Conservation (phyloP, 345 rosid species). For the Linum usitatissimum region DNA sequence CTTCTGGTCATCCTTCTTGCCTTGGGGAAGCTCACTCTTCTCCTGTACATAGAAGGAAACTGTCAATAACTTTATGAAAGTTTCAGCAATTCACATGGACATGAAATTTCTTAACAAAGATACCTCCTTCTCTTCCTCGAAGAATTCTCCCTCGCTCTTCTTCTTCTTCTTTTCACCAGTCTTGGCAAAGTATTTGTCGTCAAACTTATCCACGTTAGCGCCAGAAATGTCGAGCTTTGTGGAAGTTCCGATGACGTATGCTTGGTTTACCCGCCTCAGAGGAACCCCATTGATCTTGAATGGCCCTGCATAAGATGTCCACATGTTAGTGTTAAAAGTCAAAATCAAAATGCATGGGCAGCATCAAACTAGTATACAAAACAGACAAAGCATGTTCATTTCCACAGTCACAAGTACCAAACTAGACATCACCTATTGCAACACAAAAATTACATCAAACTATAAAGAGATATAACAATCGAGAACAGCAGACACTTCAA, state of each 20-base stretch:
- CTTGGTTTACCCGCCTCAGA: slow-evolving; percentile 53
- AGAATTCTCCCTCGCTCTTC: neutral
- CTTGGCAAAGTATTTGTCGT: slow-evolving; percentile 67
- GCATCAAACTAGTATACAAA: too few relatives aligned
- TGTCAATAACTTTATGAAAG: neutral
- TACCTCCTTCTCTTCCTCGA: slow-evolving; percentile 5
- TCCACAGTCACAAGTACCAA: too few relatives aligned
- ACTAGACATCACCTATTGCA: too few relatives aligned
- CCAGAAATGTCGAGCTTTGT: slow-evolving; percentile 64
- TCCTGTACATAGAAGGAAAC: slow-evolving; percentile 27
- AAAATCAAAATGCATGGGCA: too few relatives aligned
- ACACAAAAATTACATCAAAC: too few relatives aligned
- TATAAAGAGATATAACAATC: too few relatives aligned
- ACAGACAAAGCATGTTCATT: too few relatives aligned
- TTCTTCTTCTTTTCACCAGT: slow-evolving; percentile 14
- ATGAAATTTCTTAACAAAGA: too few relatives aligned
- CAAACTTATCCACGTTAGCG: slow-evolving; percentile 49
- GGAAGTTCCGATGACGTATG: slow-evolving; percentile 56
- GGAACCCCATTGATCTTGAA: slow-evolving; percentile 71
- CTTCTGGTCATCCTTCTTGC: slow-evolving; percentile 81
- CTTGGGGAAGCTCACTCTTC: slow-evolving; percentile 55
- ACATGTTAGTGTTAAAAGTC: neutral
- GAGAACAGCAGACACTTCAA: neutral
- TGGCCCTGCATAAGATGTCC: slow-evolving; percentile 36
- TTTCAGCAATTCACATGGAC: neutral